These are phyloP conservation scores for Achaetomiella virescens DNA, from an alignment of 495 filamentous ascomycete species.

Conservation along the genomic window DNA sequence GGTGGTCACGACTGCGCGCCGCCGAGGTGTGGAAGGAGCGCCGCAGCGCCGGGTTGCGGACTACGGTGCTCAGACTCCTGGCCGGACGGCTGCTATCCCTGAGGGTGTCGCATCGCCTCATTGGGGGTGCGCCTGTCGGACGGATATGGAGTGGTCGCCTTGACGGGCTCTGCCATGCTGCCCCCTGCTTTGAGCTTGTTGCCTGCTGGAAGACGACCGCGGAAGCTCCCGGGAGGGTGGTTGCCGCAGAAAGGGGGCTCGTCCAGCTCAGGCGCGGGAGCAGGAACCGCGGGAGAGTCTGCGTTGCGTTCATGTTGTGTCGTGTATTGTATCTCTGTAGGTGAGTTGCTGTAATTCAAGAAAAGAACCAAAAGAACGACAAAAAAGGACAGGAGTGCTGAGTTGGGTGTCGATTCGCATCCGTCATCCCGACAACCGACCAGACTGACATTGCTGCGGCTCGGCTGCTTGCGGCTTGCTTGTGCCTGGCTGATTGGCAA, in stretches of 20 bases:
- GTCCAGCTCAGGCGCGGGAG: constrained; percentile 51
- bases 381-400: background rate
- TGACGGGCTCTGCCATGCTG: constrained; percentile 4
- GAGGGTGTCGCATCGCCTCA: background rate
- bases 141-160: constrained; percentile 12
- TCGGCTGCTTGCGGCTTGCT: constrained; percentile 10
- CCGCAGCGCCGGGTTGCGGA: constrained; percentile 24
- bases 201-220: constrained; percentile 14
- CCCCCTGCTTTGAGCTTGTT: background rate
- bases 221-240: constrained; percentile 8
- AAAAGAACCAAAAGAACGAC: background rate
- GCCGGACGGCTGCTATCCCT: background rate
- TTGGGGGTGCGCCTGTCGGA: background rate
- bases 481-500: background rate
- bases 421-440: background rate
- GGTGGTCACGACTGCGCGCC: constrained; percentile 64
- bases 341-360: background rate
- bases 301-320: constrained; percentile 23
- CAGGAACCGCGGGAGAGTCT: constrained; percentile 45
- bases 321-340: background rate
- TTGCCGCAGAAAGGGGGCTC: constrained; percentile 15
- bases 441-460: background rate
- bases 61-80: constrained; percentile 8
- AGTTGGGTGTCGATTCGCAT: background rate
- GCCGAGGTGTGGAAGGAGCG: constrained; percentile 68